phyloP scores from a whole-genome alignment of 78 protist genomes.

The Dictyostelium firmibasis region DNA sequence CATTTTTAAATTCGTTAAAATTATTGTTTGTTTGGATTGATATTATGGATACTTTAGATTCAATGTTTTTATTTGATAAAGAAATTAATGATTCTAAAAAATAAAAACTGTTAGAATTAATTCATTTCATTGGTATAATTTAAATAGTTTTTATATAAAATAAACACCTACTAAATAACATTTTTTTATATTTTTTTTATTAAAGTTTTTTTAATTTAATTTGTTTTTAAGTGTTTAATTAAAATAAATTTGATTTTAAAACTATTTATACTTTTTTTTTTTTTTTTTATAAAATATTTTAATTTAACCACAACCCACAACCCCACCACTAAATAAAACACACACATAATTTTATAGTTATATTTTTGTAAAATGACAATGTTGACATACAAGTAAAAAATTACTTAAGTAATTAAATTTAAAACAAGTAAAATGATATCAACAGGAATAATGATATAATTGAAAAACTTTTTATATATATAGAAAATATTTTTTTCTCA shows the following conservation, averaged over 20 bases:
- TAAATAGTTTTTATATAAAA: no score
- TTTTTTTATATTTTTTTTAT: neutral
- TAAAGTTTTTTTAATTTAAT: no score
- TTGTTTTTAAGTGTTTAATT: no score
- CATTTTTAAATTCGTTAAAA: neutral
- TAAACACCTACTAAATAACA: neutral
- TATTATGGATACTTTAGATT: neutral
- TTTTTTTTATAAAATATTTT: neutral
- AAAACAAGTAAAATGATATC: neutral
- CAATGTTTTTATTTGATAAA: neutral
- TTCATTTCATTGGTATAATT: neutral
- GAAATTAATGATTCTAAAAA: neutral
- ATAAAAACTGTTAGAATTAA: neutral
- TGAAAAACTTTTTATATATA: no score
- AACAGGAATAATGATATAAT: neutral
- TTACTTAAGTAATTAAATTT: no score
- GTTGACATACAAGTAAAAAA: neutral
- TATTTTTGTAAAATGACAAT: neutral
- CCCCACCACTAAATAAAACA: neutral
- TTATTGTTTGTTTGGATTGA: neutral
- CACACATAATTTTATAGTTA: neutral
- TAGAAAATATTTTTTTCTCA: no score
- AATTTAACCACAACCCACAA: neutral
- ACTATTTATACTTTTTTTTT: no score
- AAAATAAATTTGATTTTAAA: no score